Conservation (phyloP, 1,284 basidiomycete genomes). For the Tylopilus sp. region DNA sequence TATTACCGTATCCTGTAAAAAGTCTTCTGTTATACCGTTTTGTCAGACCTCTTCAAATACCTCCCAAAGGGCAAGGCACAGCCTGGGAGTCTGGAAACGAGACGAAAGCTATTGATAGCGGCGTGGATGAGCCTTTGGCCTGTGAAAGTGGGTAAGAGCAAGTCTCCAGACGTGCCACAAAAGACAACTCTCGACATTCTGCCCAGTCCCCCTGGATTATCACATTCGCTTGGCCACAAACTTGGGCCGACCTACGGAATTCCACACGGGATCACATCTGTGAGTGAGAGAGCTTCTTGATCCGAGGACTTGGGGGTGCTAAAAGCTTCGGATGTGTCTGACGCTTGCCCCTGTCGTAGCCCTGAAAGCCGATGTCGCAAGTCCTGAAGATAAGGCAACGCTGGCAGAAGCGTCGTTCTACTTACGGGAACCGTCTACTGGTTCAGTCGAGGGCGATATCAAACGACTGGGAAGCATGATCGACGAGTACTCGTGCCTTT, state of each 20-base stretch:
- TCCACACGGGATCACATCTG: constrained; percentile 79
- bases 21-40: constrained; percentile 59
- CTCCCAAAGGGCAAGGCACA: constrained; percentile 63
- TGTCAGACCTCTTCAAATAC: constrained; percentile 71
- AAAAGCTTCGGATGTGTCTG: constrained; percentile 51
- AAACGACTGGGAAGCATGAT: constrained; percentile 51
- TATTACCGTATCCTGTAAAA: constrained; percentile 58
- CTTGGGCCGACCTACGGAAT: constrained; percentile 75
- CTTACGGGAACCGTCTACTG: constrained; percentile 54
- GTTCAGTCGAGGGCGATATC: constrained; percentile 57
- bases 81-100: constrained; percentile 51
- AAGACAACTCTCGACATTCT: not conserved
- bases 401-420: constrained; percentile 56
- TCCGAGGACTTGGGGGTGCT: constrained; percentile 11
- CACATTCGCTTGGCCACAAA: constrained; percentile 71
- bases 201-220: constrained; percentile 62
- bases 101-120: constrained; percentile 71
- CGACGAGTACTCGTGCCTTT: constrained; percentile 40
- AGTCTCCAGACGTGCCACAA: not conserved
- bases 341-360: constrained; percentile 65
- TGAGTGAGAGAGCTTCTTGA: constrained; percentile 31
- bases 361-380: constrained; percentile 53
- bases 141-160: constrained; percentile 44
- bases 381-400: constrained; percentile 54
- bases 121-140: constrained; percentile 82